These are phyloP conservation scores for Hyphopichia wangnamkhiaoensis DNA, from an alignment of 1,139 yeast genomes.

Conservation along the genomic window DNA sequence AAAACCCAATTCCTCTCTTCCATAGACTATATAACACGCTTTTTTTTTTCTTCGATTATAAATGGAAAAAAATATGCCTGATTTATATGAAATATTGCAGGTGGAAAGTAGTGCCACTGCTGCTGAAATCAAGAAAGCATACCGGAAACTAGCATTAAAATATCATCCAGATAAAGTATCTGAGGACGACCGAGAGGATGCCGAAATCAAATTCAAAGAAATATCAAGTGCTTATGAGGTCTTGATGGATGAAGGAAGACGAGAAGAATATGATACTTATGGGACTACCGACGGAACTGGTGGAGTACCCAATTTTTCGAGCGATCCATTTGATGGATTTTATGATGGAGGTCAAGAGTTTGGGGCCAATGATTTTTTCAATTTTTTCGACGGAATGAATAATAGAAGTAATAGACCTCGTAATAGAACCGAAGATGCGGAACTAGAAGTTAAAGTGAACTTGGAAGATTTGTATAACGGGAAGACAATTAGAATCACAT, in stretches of 20 bases:
- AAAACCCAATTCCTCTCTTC: too few species aligned
- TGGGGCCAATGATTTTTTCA: constrained; percentile 69
- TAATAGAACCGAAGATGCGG: constrained; percentile 63
- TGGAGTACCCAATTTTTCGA: constrained; percentile 19
- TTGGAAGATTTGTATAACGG: constrained; percentile 83
- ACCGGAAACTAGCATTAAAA: constrained; percentile 68
- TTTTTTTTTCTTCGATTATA: constrained; percentile 1
- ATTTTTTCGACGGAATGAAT: constrained; percentile 59
- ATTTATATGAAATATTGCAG: constrained; percentile 69
- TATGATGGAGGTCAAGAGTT: constrained; percentile 40
- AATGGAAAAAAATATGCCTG: constrained; percentile 18
- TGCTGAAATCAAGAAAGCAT: constrained; percentile 73
- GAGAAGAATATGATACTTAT: constrained; percentile 58
- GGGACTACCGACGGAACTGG: constrained; percentile 47
- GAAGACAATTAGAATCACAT: constrained; percentile 71
- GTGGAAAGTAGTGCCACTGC: constrained; percentile 61
- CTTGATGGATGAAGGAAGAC: constrained; percentile 59
- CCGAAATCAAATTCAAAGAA: constrained; percentile 75
- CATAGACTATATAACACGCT: constrained; percentile 10
- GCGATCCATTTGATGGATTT: constrained; percentile 46
- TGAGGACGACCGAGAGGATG: constrained; percentile 63
- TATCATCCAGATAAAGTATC: constrained; percentile 82
- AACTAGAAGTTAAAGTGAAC: constrained; percentile 60
- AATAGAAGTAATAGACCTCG: constrained; percentile 20
- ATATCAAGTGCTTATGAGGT: constrained; percentile 78